Evolutionary conservation across 2,329 filamentous ascomycete genomes (phyloP), one percentile per base, ranked within the genome.

Genomic region (Thelonectria discophora): DNA sequence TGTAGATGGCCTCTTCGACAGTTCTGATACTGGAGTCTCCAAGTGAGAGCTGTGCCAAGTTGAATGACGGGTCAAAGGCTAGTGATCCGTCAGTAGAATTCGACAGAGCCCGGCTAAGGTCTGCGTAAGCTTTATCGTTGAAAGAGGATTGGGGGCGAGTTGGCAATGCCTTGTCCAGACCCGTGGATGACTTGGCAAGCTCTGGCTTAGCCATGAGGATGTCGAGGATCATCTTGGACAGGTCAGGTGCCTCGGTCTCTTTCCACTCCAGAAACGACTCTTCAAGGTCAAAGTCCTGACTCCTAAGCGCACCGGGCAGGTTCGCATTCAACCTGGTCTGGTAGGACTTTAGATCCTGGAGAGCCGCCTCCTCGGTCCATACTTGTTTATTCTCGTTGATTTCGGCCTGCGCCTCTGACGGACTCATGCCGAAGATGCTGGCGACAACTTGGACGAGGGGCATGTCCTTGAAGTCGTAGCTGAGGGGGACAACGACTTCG

Each of bases 381-480:
- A 86, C 78, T 5, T 87, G 83, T 68, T 90, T 91, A 76, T 97
- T 87, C 50, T 88, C 86, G 76, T 97, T 91, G 73, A 99, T 92
- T 71, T 97, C 94, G 45, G 86, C 86, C 78, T 99, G 95, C 6
- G 94, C 90, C 68, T 95, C 89, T 1, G 89, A 88, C 67, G 90
- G 88, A 45, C 88, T 88, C 61, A 94, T 84, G 46, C 90, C 91
- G 77, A 98, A 99, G 65, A 97, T 91, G 70, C 86, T 89, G 52
- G 90, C 91, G 24, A 99, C 94, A 37, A 90, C 86, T 75, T 95
- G 90, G 27, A 97, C 95, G 78, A 97, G 86, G 39, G 90, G 90
- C 95, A 99, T 99, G 74, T 99, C 95, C 78, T 95, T 97, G 74
- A 98, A 90, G 76, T 97, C 92, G 76, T 97, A 92, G 73, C 88